Evolutionary conservation across 331 rosid genomes (phyloP), one percentile per base, ranked within the genome.

Genomic region (Acacia pycnantha): DNA sequence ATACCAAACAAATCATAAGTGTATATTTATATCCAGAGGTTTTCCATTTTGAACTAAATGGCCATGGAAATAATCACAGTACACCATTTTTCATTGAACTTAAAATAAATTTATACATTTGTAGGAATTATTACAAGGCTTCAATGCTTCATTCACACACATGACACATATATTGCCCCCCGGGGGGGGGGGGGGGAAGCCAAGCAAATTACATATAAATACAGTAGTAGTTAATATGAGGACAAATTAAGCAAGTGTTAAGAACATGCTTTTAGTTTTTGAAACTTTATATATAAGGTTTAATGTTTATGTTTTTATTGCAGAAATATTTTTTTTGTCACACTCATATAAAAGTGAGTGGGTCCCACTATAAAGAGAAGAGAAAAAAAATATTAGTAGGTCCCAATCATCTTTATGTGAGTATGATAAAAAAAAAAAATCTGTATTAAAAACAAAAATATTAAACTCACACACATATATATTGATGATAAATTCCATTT

Each of bases 61-160:
- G 27, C 73, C 47, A 21, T 5, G 62, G 27, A 27, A 24, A 7
- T 15, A 69, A 70, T 9, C 41, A 37, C 9, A 37, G 9, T 22
- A 59, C 14, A 19, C 70, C 66, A 11, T 24, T 59, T 5, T 9
- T 37, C 41, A 6, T 24, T 76, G 65, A 18, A 50, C 43, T 37
- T 80, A 43, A 73, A 37, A 77, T 77, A 50, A 53, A 21, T 18
- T 19, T 85, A 15, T 75, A 77, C 78, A 81, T 54, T 73, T 66
- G 33, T 54, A 77, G 40, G 81, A 35, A 62, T 43, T 41, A 77
- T 53, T 53, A 19, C 74, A 61, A 11, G 31, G 22, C 79, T 70
- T 1, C 5, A 14, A 56, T 27, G 47, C 68, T 79, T 54, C 51
- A 47, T 47, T 11, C 15, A 5, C 27, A 21, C 4, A 56, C 15